Evolutionary conservation across 305 asterid species (phyloP), one percentile per base, ranked within the genome.

Genomic region (Coffea humblotiana): DNA sequence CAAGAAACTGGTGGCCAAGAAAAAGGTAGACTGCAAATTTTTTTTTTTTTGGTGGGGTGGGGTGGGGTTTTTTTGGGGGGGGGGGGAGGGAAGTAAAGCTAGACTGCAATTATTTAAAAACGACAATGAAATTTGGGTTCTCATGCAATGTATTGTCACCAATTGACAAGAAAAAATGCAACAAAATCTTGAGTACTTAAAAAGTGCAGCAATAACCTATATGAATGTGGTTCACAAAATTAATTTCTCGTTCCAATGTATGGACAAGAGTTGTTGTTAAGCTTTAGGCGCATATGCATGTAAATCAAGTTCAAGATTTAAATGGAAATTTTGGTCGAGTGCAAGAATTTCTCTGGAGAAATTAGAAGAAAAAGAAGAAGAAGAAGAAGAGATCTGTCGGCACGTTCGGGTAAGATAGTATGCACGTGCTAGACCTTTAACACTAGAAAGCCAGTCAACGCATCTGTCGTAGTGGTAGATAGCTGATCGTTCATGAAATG

Each of bases 341-440:
- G 15, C 6, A 40, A 19, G 11, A 69, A 35, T 68, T 16, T 37
- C 25, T 68, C 51, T 7, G 51, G 43, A n/a, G 8, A 14, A 75
- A 60, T 11, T n/a, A n/a, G 35, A 32, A 35, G 18, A 21, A 10
- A 3, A 40, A 40, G 6, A 1, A 32, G 6, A 40, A 37, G 1
- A 37, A 37, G 0, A 40, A 1, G 27, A 9, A 49, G 51, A 35
- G 74, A 73, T 73, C 70, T 79, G 82, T 73, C 82, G 82, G 82
- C 82, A 64, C 64, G 69, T n/a, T 78, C 43, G 68, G 32, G 58
- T 54, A 29, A 68, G 81, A 69, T 54, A 58, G 54, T 73, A 40
- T 48, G 64, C 82, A 64, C 74, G 73, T 73, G 82, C 78, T 21
- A 21, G 77, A 71, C 78, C 74, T 71, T 51, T 35, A n/a, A 0